Conservation (phyloP, 1,284 basidiomycete species). For the Athelia psychrophila region DNA sequence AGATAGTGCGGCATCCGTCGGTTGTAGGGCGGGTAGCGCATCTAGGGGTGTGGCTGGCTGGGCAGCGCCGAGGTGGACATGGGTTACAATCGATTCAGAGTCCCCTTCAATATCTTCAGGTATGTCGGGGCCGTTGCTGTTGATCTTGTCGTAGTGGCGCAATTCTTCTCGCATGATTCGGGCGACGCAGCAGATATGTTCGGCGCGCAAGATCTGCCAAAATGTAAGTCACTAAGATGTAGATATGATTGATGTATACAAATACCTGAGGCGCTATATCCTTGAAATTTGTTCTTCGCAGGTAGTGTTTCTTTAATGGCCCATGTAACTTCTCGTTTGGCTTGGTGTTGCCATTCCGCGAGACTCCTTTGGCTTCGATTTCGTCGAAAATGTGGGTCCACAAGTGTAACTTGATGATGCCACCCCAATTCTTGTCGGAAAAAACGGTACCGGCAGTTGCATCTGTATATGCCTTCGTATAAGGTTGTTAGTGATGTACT, state of each 20-base stretch:
- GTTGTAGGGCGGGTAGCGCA: constrained; percentile 10
- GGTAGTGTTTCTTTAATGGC: constrained; percentile 25
- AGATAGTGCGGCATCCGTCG: constrained; percentile 6
- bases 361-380: constrained; percentile 29
- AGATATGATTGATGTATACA: neutral
- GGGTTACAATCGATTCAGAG: neutral
- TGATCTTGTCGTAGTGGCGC: constrained; percentile 5
- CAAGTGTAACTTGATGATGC: constrained; percentile 31
- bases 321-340: constrained; percentile 30
- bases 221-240: neutral
- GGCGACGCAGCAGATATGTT: constrained; percentile 16
- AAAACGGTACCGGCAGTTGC: neutral
- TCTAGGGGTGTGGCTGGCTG: constrained; percentile 2
- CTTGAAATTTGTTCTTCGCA: constrained; percentile 27
- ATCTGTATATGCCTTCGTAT: neutral
- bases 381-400: constrained; percentile 27
- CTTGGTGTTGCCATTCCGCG: constrained; percentile 28
- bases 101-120: neutral
- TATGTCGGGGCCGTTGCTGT: constrained; percentile 7
- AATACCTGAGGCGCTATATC: constrained; percentile 29
- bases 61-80: neutral
- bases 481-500: neutral
- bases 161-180: constrained; percentile 13
- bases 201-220: constrained; percentile 20
- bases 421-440: constrained; percentile 26